These are phyloP conservation scores for Hamigera avellanea DNA, from an alignment of 495 filamentous ascomycete species.

Conservation along the genomic window DNA sequence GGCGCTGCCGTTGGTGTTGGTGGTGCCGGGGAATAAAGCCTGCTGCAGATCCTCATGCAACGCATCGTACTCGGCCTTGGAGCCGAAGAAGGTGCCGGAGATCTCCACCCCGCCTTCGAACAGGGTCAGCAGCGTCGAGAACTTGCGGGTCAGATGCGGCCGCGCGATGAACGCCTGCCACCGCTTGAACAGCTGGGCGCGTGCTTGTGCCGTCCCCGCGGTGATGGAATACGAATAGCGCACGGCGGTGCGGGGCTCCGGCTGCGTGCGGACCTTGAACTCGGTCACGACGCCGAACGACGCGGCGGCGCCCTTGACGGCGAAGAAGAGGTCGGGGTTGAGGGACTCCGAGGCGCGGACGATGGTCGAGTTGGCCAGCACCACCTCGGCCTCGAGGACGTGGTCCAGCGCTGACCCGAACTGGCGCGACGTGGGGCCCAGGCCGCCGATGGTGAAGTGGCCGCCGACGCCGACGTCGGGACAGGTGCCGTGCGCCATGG, in stretches of 20 bases:
- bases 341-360: conserved; percentile 24
- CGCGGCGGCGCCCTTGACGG: conserved; percentile 35
- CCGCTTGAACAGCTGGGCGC: conserved; percentile 22
- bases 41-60: conserved; percentile 19
- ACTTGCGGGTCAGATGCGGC: conserved; percentile 39
- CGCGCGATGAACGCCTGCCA: conserved; percentile 28
- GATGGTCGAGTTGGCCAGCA: conserved; percentile 47
- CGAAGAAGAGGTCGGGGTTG: conserved; percentile 42
- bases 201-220: conserved; percentile 18
- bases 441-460: conserved; percentile 62
- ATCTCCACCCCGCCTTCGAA: conserved; percentile 19
- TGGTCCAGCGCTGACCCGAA: conserved; percentile 57
- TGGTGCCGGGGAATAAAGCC: conserved; percentile 17
- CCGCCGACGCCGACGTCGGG: conserved; percentile 61
- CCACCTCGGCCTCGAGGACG: conserved; percentile 46
- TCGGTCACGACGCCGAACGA: conserved; percentile 37
- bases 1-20: conserved; percentile 15
- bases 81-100: conserved; percentile 31
- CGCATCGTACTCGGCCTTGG: conserved; percentile 22
- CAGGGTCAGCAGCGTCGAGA: conserved; percentile 29
- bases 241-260: conserved; percentile 18
- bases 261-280: conserved; percentile 32
- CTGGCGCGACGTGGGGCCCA: conserved; percentile 47
- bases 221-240: conserved; percentile 26
- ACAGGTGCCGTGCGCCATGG: conserved; percentile 56